Evolutionary conservation across 805 yeast species (phyloP).

Genomic region (Barnettozyma pratensis): DNA sequence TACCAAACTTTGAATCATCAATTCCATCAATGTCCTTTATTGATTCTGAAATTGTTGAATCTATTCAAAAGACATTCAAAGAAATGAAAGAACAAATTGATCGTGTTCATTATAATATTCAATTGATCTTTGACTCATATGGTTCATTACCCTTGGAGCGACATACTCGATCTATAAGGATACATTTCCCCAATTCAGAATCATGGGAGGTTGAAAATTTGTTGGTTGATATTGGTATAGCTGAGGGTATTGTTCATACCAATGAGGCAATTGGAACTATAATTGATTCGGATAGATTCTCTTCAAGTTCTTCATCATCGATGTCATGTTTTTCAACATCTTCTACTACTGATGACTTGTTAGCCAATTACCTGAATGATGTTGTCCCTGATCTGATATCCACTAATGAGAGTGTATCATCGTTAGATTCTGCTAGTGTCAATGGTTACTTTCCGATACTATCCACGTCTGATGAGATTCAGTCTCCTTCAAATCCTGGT

Average conservation of each 20-base stretch:
- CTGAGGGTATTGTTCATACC: slow-evolving; percentile 50
- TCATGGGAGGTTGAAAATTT: slow-evolving; percentile 48
- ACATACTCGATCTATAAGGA: slow-evolving; percentile 39
- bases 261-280: slow-evolving; percentile 15
- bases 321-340: slow-evolving; percentile 1
- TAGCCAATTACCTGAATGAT: slow-evolving; percentile 10
- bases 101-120: slow-evolving; percentile 39
- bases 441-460: slow-evolving; percentile 4
- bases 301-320: slow-evolving; percentile 8
- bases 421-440: slow-evolving; percentile 8
- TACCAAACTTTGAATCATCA: slow-evolving; percentile 33
- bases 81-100: slow-evolving; percentile 37
- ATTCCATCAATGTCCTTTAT: slow-evolving; percentile 39
- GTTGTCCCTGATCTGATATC: slow-evolving; percentile 21
- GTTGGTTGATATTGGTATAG: slow-evolving; percentile 53
- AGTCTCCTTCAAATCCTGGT: slow-evolving; percentile 5
- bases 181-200: slow-evolving; percentile 72
- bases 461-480: slow-evolving; percentile 6
- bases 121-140: slow-evolving; percentile 42
- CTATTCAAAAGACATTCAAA: slow-evolving; percentile 32
- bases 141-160: slow-evolving; percentile 64
- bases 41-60: slow-evolving; percentile 38
- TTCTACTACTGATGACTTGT: not conserved
- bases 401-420: not conserved
- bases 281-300: not conserved